Evolutionary conservation across 202 grass and related monocot genomes (phyloP).

Genomic region (Carex arenaria): DNA sequence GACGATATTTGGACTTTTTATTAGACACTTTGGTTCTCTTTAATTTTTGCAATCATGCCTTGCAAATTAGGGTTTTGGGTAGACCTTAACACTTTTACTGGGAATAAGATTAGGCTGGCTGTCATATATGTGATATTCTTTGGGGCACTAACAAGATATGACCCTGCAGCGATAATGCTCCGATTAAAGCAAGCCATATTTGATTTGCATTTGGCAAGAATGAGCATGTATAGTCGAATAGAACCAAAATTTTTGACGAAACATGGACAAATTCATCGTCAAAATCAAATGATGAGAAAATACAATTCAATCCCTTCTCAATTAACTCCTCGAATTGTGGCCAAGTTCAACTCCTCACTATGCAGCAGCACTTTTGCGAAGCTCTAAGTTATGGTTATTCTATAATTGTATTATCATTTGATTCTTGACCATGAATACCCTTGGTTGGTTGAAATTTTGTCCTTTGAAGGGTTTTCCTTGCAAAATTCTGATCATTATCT

Average conservation of each 20-base stretch:
- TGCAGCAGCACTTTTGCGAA: neutral
- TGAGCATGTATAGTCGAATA: neutral
- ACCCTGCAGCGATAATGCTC: neutral
- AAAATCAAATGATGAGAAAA: neutral
- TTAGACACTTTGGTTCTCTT: neutral
- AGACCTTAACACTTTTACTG: neutral
- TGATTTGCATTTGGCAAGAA: neutral
- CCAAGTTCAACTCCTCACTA: neutral
- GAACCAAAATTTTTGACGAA: neutral
- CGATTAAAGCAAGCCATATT: neutral
- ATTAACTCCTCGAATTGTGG: neutral
- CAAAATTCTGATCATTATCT: neutral
- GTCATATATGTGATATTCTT: neutral
- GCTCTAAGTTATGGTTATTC: neutral
- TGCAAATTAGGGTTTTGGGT: neutral
- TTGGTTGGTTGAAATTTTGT: neutral
- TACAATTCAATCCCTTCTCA: neutral
- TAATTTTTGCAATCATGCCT: slow-evolving; percentile 3
- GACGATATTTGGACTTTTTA: too few species aligned
- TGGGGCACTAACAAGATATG: neutral
- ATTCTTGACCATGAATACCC: neutral
- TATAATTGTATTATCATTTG: neutral
- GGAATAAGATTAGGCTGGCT: neutral
- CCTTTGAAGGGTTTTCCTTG: neutral
- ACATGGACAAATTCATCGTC: neutral